Evolutionary conservation across 106 monocot genomes (phyloP).

Genomic region (Apostasia shenzhenica): DNA sequence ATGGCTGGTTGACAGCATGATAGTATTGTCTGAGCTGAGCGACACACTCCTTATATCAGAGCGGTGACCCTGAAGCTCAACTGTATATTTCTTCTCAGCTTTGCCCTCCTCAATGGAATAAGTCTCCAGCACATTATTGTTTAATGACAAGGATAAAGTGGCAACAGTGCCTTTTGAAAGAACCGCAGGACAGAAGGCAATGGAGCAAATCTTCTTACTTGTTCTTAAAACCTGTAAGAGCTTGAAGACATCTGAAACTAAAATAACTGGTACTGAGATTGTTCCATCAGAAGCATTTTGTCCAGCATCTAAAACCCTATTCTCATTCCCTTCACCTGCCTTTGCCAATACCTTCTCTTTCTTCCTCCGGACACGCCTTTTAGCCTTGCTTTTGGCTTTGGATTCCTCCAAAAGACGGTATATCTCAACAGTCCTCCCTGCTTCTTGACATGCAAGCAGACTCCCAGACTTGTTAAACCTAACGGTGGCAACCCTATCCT

Average conservation of each 20-base stretch:
- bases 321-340: slow-evolving; percentile 21
- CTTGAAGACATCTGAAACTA: slow-evolving; percentile 80
- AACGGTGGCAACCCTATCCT: slow-evolving; percentile 58
- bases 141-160: slow-evolving; percentile 69
- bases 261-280: slow-evolving; percentile 18
- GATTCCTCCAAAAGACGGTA: slow-evolving; percentile 62
- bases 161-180: slow-evolving; percentile 41
- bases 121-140: slow-evolving; percentile 85
- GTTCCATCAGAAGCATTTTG: slow-evolving; percentile 12
- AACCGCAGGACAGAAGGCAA: slow-evolving; percentile 71
- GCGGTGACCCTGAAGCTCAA: slow-evolving; percentile 92
- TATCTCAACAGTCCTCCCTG: slow-evolving; percentile 80
- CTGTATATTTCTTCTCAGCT: slow-evolving; percentile 40
- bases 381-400: slow-evolving; percentile 68
- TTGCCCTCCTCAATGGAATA: slow-evolving; percentile 44
- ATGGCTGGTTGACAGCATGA: slow-evolving; percentile 90
- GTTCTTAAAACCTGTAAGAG: slow-evolving; percentile 46
- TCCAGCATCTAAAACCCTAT: slow-evolving; percentile 17
- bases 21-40: slow-evolving; percentile 65
- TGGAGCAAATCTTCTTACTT: slow-evolving; percentile 77
- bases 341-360: slow-evolving; percentile 70
- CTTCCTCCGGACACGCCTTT: slow-evolving; percentile 67
- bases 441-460: slow-evolving; percentile 82
- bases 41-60: slow-evolving; percentile 87
- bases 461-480: slow-evolving; percentile 63